Base-by-base conservation (phyloP, 2,329 filamentous ascomycete species). In the Talaromyces verruculosus region DNA sequence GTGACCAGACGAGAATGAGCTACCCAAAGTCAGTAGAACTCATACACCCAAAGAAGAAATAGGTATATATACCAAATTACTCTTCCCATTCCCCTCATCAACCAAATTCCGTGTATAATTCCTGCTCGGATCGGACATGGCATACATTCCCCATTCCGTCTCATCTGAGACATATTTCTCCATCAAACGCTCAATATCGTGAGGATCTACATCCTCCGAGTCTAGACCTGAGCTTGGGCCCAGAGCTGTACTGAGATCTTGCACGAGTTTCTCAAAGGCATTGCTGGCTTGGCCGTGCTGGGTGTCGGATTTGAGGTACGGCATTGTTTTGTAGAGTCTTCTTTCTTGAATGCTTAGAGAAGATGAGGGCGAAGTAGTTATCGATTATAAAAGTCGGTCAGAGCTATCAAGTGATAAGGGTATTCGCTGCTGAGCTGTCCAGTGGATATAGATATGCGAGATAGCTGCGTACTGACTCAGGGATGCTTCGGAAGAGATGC, bases 1-100 rank as follows among this genome's bases (percentile, higher is more conserved):
- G 93, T 17, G 88, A 89, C 93, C 93, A 97, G 45, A 96, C 93
- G 47, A 97, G 86, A 58, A 97, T 87, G 68, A 96, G 86, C 91
- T 94, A 45, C 7, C 0, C n/a, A 15, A 47, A 25, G 59, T 66
- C 43, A 61, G 64, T 49, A 35, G 19, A 7, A 2, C 5, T 13
- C 47, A 17, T 5, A 35, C 17, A 55, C 43, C 6, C 30, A 30
- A 30, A 30, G 30, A 30, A 6, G 30, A 7, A 30, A 6, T 30
- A 30, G 5, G 30, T 30, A 30, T 30, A 30, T 6, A 30, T 79
- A 91, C 88, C 76, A 92, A 77, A 72, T 92, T 92, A 73, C 88
- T 89, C 78, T 91, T 91, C 67, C 88, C 92, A 71, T 97, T 97
- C 2, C 93, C 92, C 75, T 93, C 90, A 73, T 96, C 92, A 53